Conservation (phyloP, 148 eudicot genomes). For the Fagopyrum esculentum region DNA sequence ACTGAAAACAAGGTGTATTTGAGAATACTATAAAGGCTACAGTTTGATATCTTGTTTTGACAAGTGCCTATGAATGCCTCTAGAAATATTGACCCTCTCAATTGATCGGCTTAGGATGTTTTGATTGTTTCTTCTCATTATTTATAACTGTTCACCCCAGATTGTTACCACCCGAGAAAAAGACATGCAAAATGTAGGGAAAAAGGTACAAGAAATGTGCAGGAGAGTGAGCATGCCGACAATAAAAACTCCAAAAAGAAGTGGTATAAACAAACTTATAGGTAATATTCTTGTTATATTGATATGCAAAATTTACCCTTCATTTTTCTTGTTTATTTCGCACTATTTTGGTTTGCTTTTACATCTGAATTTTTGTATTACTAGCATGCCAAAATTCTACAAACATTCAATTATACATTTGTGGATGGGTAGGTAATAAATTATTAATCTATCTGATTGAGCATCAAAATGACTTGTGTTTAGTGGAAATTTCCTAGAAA, state of each 20-base stretch:
- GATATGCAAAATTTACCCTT: background rate
- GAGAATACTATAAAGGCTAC: too few species aligned
- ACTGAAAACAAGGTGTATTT: too few species aligned
- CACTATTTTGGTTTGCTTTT: background rate
- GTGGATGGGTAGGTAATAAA: too few species aligned
- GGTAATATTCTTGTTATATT: constrained; percentile 29
- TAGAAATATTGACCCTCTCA: background rate
- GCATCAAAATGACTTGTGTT: background rate
- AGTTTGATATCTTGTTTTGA: too few species aligned
- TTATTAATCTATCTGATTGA: too few species aligned
- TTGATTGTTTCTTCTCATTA: constrained; percentile 62
- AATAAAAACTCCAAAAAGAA: constrained; percentile 33
- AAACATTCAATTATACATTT: too few species aligned
- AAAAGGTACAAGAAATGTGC: constrained; percentile 63
- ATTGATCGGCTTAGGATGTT: constrained; percentile 44
- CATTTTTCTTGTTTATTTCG: background rate
- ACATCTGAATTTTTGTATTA: background rate
- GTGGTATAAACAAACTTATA: constrained; percentile 60
- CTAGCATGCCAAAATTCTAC: background rate
- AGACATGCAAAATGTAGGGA: constrained; percentile 78
- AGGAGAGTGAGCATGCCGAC: constrained; percentile 48
- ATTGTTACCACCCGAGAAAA: constrained; percentile 57
- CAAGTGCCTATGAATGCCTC: too few species aligned
- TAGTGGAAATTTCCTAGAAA: background rate
- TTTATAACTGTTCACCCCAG: constrained; percentile 85